A percentile compares a stretch with the other conserved stretches of the same genome.
Evolutionary conservation across 1,139 yeast genomes (phyloP).

Genomic region (Hemisphaericaspora subhashii): DNA sequence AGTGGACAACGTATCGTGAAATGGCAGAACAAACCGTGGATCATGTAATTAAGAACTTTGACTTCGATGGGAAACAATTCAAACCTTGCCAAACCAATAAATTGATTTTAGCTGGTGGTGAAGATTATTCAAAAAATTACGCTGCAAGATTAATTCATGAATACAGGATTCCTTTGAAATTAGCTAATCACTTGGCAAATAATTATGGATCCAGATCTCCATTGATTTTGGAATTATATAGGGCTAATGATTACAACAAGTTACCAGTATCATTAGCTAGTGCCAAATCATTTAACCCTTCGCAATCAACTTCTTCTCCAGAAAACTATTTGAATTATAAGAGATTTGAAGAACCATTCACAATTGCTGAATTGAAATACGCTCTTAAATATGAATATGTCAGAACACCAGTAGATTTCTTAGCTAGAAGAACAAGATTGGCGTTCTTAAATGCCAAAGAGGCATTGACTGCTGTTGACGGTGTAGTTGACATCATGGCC

Average conservation of each 20-base stretch:
- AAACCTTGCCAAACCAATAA: conserved; percentile 66
- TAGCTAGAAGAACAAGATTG: conserved; percentile 90
- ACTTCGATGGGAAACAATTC: conserved; percentile 35
- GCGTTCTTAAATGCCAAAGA: conserved; percentile 90
- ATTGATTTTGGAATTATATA: conserved; percentile 66
- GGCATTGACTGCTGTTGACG: conserved; percentile 78
- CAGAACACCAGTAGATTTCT: conserved; percentile 84
- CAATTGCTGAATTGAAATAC: conserved; percentile 88
- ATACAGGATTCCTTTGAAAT: conserved; percentile 68
- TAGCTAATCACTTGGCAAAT: conserved; percentile 80
- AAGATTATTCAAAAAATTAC: conserved; percentile 61
- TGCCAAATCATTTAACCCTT: conserved; percentile 32
- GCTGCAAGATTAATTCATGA: conserved; percentile 81
- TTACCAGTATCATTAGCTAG: conserved; percentile 65
- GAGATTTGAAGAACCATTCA: conserved; percentile 80
- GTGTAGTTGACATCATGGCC: conserved; percentile 84
- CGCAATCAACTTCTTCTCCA: conserved; percentile 31
- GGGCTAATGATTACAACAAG: conserved; percentile 52
- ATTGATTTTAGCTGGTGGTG: conserved; percentile 75
- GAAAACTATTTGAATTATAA: conserved; percentile 44
- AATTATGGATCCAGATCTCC: conserved; percentile 93
- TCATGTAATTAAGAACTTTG: conserved; percentile 58
- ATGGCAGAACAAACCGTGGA: conserved; percentile 96
- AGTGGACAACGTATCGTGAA: conserved; percentile 97
- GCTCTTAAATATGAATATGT: conserved; percentile 82